Percentiles rank a stretch among this genome's conserved stretches.
Conservation (phyloP, 1,284 basidiomycete genomes). For the Apiotrichum laibachii region DNA sequence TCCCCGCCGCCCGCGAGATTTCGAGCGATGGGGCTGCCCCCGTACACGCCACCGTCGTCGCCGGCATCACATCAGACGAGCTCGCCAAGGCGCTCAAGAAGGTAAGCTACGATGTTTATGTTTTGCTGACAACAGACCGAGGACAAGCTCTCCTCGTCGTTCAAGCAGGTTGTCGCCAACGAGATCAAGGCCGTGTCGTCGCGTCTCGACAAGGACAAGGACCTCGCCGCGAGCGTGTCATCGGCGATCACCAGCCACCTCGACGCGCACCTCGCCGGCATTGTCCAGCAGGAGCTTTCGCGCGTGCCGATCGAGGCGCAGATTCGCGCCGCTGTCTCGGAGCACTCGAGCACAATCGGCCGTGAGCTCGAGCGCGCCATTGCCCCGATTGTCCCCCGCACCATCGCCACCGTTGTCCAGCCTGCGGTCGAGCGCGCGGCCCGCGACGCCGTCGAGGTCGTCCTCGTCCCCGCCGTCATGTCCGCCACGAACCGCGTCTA, state of each 20-base stretch:
- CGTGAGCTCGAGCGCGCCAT: conserved; percentile 32
- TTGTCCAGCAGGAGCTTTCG: conserved; percentile 29
- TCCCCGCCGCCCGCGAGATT: no score
- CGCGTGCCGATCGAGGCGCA: conserved; percentile 27
- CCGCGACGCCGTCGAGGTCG: conserved; percentile 25
- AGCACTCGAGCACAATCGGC: conserved; percentile 25
- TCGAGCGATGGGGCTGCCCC: no score
- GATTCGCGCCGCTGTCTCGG: conserved; percentile 20
- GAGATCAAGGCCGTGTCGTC: conserved; percentile 8
- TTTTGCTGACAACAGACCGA: conserved; percentile 23
- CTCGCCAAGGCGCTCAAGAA: conserved; percentile 19
- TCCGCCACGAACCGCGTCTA: conserved; percentile 22
- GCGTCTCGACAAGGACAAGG: conserved; percentile 10
- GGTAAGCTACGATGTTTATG: not conserved
- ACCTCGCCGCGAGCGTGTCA: conserved; percentile 12
- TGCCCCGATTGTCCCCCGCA: conserved; percentile 26
- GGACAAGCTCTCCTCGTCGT: conserved; percentile 28
- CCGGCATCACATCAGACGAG: conserved; percentile 13
- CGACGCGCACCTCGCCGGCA: conserved; percentile 23
- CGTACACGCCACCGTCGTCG: not conserved
- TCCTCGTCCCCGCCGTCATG: conserved; percentile 33
- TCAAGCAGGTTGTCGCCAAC: conserved; percentile 17
- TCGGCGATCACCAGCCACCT: conserved; percentile 28
- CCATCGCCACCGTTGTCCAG: conserved; percentile 27
- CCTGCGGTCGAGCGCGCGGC: conserved; percentile 33